Conservation (phyloP, 2,329 filamentous ascomycete genomes). For the Colletotrichum eremochloae region DNA sequence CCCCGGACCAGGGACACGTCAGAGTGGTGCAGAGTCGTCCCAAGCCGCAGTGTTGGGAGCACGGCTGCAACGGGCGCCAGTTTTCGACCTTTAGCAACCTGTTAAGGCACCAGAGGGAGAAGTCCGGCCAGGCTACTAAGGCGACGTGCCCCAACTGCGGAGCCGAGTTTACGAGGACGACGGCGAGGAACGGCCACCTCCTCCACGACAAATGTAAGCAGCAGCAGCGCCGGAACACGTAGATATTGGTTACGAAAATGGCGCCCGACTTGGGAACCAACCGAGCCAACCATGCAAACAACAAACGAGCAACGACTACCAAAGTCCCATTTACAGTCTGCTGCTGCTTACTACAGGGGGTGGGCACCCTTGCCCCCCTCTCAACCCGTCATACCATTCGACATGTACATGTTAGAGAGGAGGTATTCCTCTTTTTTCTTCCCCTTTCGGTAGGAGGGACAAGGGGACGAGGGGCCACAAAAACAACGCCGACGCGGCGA, state of each 20-base stretch:
- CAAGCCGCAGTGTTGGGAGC: conserved; percentile 98
- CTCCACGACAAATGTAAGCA: conserved; percentile 92
- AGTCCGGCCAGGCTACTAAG: conserved; percentile 91
- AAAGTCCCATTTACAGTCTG: conserved; percentile 4
- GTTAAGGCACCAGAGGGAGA: conserved; percentile 91
- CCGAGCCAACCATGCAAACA: conserved; percentile 10
- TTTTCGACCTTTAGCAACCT: conserved; percentile 98
- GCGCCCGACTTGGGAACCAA: background rate
- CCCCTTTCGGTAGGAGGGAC: background rate
- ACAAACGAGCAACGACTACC: conserved; percentile 18
- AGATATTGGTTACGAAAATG: conserved; percentile 21
- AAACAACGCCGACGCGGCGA: conserved; percentile 10
- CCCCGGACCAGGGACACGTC: conserved; percentile 62
- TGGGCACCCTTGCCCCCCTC: background rate
- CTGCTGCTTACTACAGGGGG: background rate
- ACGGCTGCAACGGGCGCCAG: conserved; percentile 94
- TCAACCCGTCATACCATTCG: conserved; percentile 15
- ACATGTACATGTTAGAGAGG: conserved; percentile 30
- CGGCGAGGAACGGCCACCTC: conserved; percentile 87
- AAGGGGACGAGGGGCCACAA: background rate
- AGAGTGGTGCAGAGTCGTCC: conserved; percentile 82
- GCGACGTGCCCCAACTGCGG: conserved; percentile 91
- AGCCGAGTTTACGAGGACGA: conserved; percentile 91
- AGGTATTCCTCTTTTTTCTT: background rate
- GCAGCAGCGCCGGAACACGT: conserved; percentile 59